Evolutionary conservation across 2,329 filamentous ascomycete genomes (phyloP).

Genomic region (Ophiostoma pallidulum): DNA sequence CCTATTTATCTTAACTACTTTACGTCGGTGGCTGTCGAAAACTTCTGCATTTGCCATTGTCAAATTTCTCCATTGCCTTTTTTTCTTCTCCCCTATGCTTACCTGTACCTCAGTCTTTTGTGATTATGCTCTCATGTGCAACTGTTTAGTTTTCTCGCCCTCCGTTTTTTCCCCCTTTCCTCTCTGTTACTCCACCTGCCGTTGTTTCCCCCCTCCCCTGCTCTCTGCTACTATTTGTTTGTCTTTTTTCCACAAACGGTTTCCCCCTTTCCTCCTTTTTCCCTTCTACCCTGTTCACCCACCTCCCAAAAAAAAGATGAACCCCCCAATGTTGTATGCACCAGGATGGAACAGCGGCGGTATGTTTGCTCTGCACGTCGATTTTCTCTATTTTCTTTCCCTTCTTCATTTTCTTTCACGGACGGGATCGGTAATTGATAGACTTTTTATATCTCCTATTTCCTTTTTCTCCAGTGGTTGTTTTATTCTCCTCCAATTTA

Average conservation of each 20-base stretch:
- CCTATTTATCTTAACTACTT: too few species aligned
- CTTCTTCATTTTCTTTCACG: constrained; percentile 29
- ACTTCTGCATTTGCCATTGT: constrained; percentile 14
- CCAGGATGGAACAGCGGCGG: constrained; percentile 28
- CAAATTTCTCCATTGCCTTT: constrained; percentile 12
- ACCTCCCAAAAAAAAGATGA: constrained; percentile 19
- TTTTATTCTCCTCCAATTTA: constrained; percentile 16
- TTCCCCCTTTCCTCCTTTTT: not conserved
- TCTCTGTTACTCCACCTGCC: too few species aligned
- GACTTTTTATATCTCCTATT: constrained; percentile 22
- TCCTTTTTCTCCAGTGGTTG: constrained; percentile 7
- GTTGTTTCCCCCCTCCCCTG: not conserved
- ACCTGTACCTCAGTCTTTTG: constrained; percentile 9
- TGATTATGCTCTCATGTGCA: too few species aligned
- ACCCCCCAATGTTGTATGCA: constrained; percentile 27
- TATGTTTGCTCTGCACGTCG: constrained; percentile 26
- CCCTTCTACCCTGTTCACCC: too few species aligned
- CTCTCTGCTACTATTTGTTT: not conserved
- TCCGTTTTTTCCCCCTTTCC: constrained; percentile 7
- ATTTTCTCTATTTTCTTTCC: too few species aligned
- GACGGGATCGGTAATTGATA: constrained; percentile 25
- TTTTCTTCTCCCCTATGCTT: constrained; percentile 12
- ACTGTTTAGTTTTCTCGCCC: constrained; percentile 15
- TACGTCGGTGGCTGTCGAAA: not conserved
- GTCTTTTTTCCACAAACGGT: too few species aligned